Evolutionary conservation across 345 rosid species (phyloP).

Genomic region (Ricinus communis): DNA sequence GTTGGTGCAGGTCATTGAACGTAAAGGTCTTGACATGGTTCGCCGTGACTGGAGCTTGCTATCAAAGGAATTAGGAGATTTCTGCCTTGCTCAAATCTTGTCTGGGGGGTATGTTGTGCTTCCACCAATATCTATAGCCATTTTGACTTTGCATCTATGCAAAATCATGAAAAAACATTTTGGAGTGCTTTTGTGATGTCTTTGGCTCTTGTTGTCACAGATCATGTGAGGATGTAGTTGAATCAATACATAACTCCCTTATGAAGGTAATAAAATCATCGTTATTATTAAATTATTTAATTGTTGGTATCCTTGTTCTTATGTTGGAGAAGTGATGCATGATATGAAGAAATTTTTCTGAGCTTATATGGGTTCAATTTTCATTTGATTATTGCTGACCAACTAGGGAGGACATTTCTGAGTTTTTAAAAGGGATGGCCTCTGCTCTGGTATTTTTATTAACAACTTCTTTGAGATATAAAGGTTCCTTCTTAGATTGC

Average conservation of each 20-base stretch:
- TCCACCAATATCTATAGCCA: neutral
- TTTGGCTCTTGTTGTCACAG: slow-evolving; percentile 42
- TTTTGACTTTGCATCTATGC: slow-evolving; percentile 8
- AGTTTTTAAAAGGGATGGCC: neutral
- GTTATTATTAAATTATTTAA: neutral
- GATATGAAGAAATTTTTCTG: neutral
- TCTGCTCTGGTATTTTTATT: neutral
- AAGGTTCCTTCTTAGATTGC: neutral
- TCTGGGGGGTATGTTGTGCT: slow-evolving; percentile 74
- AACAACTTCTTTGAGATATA: neutral
- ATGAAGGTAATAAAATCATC: slow-evolving; percentile 52
- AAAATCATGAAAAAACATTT: slow-evolving; percentile 8
- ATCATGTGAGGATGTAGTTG: slow-evolving; percentile 92
- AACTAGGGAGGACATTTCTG: neutral
- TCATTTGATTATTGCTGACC: neutral
- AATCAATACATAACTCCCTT: slow-evolving; percentile 79
- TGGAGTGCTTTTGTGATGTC: slow-evolving; percentile 9
- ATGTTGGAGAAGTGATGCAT: neutral
- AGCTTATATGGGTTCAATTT: neutral
- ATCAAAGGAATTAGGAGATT: slow-evolving; percentile 91
- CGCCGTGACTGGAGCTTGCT: slow-evolving; percentile 98
- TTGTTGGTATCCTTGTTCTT: neutral
- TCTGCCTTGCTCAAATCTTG: slow-evolving; percentile 77
- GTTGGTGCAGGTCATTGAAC: slow-evolving; percentile 74
- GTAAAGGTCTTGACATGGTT: slow-evolving; percentile 99